Evolutionary conservation across 1,284 basidiomycete genomes (phyloP).

Genomic region (Melampsora larici-populina): DNA sequence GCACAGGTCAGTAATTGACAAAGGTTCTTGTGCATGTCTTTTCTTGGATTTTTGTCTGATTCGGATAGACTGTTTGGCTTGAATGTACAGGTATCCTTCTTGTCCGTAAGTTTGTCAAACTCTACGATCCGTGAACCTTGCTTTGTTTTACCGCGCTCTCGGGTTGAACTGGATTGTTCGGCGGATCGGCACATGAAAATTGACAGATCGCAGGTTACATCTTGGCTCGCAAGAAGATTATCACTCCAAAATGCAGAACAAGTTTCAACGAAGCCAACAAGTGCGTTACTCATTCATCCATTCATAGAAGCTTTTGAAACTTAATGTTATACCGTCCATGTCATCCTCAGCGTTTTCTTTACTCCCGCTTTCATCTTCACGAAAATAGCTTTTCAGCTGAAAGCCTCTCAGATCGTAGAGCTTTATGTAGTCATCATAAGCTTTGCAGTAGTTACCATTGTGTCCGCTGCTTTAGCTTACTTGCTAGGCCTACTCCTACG

Average conservation of each 20-base stretch:
- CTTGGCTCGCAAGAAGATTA: slow-evolving; percentile 54
- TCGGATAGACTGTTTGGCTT: too few relatives aligned
- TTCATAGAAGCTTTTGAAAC: too few relatives aligned
- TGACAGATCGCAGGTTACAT: slow-evolving; percentile 52
- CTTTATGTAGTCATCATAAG: slow-evolving; percentile 55
- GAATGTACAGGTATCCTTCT: slow-evolving; percentile 24
- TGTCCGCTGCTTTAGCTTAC: slow-evolving; percentile 52
- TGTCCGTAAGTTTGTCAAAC: slow-evolving; percentile 23
- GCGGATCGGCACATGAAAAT: too few relatives aligned
- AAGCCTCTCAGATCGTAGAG: slow-evolving; percentile 54
- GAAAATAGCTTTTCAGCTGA: slow-evolving; percentile 57
- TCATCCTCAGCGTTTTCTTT: slow-evolving; percentile 47
- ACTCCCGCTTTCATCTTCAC: slow-evolving; percentile 55
- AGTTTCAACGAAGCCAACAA: slow-evolving; percentile 34
- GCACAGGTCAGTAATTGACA: slow-evolving; percentile 1
- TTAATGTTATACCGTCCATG: not conserved
- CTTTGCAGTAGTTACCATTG: slow-evolving; percentile 54
- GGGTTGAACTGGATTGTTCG: not conserved
- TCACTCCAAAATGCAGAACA: slow-evolving; percentile 55
- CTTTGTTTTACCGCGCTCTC: not conserved
- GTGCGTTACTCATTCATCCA: not conserved
- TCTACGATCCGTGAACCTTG: not conserved
- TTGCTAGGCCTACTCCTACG: slow-evolving; percentile 50
- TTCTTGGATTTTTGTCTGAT: not conserved
- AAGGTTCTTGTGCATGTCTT: too few relatives aligned